Conservation (phyloP, 1,284 basidiomycete genomes). For the Puccinia horiana region DNA sequence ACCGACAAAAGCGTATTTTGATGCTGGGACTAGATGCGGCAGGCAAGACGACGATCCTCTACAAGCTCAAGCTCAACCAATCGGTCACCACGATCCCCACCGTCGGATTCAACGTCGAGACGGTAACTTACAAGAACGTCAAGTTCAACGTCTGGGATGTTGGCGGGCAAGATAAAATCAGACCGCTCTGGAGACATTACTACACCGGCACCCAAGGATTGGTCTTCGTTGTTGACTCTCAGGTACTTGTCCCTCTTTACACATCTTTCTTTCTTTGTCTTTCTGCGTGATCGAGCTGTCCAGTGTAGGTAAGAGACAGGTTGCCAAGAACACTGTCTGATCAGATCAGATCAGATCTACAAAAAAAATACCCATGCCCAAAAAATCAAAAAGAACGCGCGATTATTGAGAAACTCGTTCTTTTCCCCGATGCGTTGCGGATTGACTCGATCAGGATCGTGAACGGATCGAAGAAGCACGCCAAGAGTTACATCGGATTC, state of each 20-base stretch:
- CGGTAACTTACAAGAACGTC: constrained; percentile 61
- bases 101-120: constrained; percentile 62
- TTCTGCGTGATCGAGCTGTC: background rate
- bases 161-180: constrained; percentile 62
- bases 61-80: constrained; percentile 62
- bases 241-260: constrained; percentile 31
- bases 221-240: constrained; percentile 68
- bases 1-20: constrained; percentile 53
- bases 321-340: no score
- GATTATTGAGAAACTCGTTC: no score
- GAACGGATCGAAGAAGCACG: constrained; percentile 96
- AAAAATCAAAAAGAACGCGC: no score
- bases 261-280: background rate
- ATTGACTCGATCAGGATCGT: constrained; percentile 66
- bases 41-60: constrained; percentile 77
- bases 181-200: constrained; percentile 85
- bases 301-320: background rate
- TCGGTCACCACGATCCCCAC: constrained; percentile 62
- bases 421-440: background rate
- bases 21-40: constrained; percentile 63
- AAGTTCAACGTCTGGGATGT: constrained; percentile 60
- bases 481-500: constrained; percentile 91
- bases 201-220: constrained; percentile 69
- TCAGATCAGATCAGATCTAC: background rate
- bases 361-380: background rate